Base-by-base conservation (phyloP, 75 land plant genomes). In the Pseudotsuga menziesii region DNA sequence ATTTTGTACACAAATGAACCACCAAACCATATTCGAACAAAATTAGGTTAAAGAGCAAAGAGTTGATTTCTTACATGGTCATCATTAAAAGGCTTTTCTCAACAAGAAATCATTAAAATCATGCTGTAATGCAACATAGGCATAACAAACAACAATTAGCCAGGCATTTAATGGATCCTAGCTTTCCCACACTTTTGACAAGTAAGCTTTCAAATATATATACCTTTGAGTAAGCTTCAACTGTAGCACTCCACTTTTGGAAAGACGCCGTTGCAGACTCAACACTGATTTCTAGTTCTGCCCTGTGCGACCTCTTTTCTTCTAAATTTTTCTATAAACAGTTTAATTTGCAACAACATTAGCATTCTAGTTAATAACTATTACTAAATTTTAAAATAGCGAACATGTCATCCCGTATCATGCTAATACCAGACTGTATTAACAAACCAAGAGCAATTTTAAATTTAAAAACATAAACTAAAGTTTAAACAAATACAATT, bases 161-260 rank as follows among this genome's bases (percentile, higher is more conserved):
- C 1, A 29, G 32, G 32, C 1, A 1, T 29, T 29, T 29, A 29
- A 29, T 29, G 32, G 32, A 0, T 29, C 32, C 32, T 29, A 29
- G 32, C 32, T 29, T 29, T 1, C 32, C 32, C 32, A 29, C 32
- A 29, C 32, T 29, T 0, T 29, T 29, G 32, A 29, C 32, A 29
- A 29, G 32, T 0, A 29, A 29, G 32, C 0, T 0, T 29, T 29
- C 32, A 29, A 29, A 29, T 29, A 17, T 19, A 61, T 52, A 3
- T 82, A 92, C 95, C 88, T 92, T 89, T 19, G 78, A 61, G 75
- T 85, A 88, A 58, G 86, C 79, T 76, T 86, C 93, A 64, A 82
- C 4, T 57, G 74, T 84, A 32, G 81, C 63, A 57, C 79, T 82
- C 76, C 85, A 90, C 54, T 83, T 82, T 66, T 88, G 83, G 61